These are phyloP conservation scores for Nicotiana paniculata DNA, from an alignment of 257 asterid species.

Conservation along the genomic window DNA sequence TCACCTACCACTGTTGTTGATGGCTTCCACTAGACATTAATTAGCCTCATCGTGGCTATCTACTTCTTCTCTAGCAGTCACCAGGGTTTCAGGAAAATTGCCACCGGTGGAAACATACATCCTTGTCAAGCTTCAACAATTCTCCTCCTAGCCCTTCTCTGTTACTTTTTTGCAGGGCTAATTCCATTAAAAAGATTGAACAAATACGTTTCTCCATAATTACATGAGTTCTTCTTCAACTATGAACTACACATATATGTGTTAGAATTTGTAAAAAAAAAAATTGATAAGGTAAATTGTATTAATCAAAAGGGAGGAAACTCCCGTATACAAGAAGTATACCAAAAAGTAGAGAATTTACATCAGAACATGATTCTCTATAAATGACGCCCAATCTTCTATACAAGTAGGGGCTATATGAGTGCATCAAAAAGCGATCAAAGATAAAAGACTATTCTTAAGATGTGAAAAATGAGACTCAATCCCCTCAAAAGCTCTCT, in stretches of 20 bases:
- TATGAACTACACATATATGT: background rate
- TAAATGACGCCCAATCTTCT: no score
- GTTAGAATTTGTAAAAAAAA: background rate
- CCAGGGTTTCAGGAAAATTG: background rate
- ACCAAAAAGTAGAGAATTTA: no score
- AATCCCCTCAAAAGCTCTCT: no score
- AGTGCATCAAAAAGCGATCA: no score
- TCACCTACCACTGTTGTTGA: background rate
- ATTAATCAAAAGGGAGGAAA: no score
- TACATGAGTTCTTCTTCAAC: background rate
- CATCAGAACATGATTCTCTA: no score
- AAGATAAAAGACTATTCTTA: no score
- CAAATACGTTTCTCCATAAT: background rate
- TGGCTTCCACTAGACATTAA: background rate
- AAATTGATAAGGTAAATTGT: no score
- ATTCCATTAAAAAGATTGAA: background rate
- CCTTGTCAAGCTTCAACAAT: background rate
- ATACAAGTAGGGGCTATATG: no score
- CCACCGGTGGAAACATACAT: background rate
- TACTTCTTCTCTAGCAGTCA: background rate
- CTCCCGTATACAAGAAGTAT: no score
- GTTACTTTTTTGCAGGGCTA: background rate
- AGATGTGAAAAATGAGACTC: no score
- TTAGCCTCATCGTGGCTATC: background rate
- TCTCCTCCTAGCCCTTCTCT: background rate